Percentiles rank a stretch among this genome's conserved stretches.
Evolutionary conservation across 257 asterid species (phyloP).

Genomic region (Cynanchum wilfordii): DNA sequence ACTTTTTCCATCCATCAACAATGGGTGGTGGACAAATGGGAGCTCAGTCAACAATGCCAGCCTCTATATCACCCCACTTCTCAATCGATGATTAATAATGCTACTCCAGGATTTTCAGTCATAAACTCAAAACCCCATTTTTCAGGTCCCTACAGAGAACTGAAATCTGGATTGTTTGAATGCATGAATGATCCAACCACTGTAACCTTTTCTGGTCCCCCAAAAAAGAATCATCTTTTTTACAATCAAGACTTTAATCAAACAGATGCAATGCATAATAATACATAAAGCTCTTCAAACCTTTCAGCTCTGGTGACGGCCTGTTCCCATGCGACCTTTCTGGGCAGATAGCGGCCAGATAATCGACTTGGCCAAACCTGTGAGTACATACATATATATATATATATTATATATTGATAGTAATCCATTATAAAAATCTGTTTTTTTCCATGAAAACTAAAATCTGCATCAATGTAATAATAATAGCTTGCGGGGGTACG

Average conservation of each 20-base stretch:
- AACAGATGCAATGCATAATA: background rate
- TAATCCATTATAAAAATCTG: no score
- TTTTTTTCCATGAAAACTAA: background rate
- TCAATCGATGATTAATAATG: background rate
- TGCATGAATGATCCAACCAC: conserved; percentile 53
- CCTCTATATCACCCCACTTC: conserved; percentile 9
- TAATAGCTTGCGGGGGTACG: conserved; percentile 51
- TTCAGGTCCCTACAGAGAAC: conserved; percentile 14
- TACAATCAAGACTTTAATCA: background rate
- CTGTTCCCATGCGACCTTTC: conserved; percentile 43
- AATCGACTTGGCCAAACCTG: conserved; percentile 46
- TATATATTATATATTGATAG: no score
- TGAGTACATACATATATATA: conserved; percentile 15
- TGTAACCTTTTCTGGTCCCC: conserved; percentile 21
- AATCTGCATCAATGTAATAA: background rate
- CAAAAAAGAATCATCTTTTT: background rate
- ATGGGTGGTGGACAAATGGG: conserved; percentile 7
- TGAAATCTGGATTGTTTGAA: conserved; percentile 42
- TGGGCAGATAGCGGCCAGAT: conserved; percentile 64
- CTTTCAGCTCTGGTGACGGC: conserved; percentile 32
- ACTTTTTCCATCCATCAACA: background rate
- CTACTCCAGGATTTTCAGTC: conserved; percentile 5
- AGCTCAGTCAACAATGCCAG: background rate
- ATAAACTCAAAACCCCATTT: conserved; percentile 7
- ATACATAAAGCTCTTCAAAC: background rate